Evolutionary conservation across 2,329 filamentous ascomycete species (phyloP).

Genomic region (Helotiales sp.): DNA sequence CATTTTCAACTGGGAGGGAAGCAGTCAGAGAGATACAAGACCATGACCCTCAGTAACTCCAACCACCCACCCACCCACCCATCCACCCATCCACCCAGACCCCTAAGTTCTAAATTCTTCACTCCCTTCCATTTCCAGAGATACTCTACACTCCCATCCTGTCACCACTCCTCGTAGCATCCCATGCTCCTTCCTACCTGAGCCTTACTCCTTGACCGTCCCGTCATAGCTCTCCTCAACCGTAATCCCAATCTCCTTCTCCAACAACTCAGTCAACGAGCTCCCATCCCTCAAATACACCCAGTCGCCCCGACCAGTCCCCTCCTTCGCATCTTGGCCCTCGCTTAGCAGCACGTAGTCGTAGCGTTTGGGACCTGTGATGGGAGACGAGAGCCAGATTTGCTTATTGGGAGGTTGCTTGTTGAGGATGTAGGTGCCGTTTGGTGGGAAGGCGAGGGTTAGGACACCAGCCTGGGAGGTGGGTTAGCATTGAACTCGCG

Average conservation of each 20-base stretch:
- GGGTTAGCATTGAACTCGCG: not conserved
- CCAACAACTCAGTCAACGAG: conserved; percentile 73
- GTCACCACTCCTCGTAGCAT: too few species aligned
- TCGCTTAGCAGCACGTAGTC: conserved; percentile 83
- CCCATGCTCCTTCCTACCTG: too few species aligned
- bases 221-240: conserved; percentile 21
- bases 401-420: conserved; percentile 98
- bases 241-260: conserved; percentile 75
- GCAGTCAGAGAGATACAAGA: not conserved
- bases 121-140: too few species aligned
- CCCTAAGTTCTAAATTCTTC: not conserved
- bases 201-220: not conserved
- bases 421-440: conserved; percentile 92
- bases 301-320: conserved; percentile 76
- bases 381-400: conserved; percentile 93
- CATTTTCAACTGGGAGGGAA: too few species aligned
- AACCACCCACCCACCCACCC: not conserved
- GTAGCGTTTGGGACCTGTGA: conserved; percentile 90
- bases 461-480: conserved; percentile 77
- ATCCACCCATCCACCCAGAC: not conserved
- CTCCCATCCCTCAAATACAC: conserved; percentile 85
- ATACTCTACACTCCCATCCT: too few species aligned
- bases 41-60: not conserved
- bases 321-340: conserved; percentile 78
- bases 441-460: conserved; percentile 69